phyloP scores from a whole-genome alignment of 306 rosid species.

The cucumber (Cucumis sativus) region Cucumber_9930_V3 NC_026655.2:15819001-15819500 shows the following conservation, averaged over 20 bases:
- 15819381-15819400: neutral
- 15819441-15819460: neutral
- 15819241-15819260: neutral
- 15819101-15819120: too few relatives aligned
- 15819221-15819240: neutral
- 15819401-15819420: neutral
- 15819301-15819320: neutral
- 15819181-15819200: too few relatives aligned
- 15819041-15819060: too few relatives aligned
- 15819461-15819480: slow-evolving; percentile 14
- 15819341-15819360: neutral
- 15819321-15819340: neutral
- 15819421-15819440: neutral
- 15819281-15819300: neutral
- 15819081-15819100: too few relatives aligned
- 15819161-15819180: too few relatives aligned
- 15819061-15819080: too few relatives aligned
- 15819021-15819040: too few relatives aligned
- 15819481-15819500: slow-evolving; percentile 18
- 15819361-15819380: neutral
- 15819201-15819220: too few relatives aligned
- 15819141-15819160: too few relatives aligned
- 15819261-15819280: neutral
- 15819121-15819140: too few relatives aligned
- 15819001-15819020: too few relatives aligned